Evolutionary conservation across 1,284 basidiomycete genomes (phyloP).

Genomic region (Polyporus tsugae): DNA sequence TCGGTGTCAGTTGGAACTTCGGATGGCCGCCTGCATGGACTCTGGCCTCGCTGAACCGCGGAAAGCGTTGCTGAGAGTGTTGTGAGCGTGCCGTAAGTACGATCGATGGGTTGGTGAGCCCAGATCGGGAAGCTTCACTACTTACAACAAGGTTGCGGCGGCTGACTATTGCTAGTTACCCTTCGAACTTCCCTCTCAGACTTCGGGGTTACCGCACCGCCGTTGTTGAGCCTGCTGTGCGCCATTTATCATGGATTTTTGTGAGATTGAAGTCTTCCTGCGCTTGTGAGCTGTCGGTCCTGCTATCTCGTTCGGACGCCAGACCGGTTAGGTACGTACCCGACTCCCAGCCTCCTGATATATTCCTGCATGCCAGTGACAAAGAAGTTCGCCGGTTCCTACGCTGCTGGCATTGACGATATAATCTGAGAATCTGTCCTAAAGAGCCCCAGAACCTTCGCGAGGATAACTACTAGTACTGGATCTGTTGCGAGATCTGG

Average conservation of each 20-base stretch:
- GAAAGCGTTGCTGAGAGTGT: background rate
- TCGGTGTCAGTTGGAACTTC: background rate
- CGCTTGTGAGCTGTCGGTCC: background rate
- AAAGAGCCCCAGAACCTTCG: too few relatives aligned
- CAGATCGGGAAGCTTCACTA: background rate
- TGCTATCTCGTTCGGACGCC: background rate
- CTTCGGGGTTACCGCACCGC: background rate
- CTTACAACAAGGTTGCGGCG: background rate
- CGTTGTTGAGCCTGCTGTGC: background rate
- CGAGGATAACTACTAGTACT: too few relatives aligned
- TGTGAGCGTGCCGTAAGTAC: background rate
- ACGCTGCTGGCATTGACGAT: background rate
- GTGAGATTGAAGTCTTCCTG: background rate
- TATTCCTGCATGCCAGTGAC: background rate
- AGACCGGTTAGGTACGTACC: background rate
- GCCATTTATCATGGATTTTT: background rate
- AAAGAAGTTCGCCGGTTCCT: background rate
- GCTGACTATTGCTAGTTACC: background rate
- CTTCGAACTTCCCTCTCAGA: background rate
- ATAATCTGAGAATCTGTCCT: too few relatives aligned
- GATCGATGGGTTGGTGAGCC: background rate
- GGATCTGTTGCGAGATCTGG: background rate
- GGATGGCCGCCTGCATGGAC: background rate
- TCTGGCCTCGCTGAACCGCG: background rate
- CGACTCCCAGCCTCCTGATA: background rate